Base-by-base conservation (phyloP, 306 rosid genomes). In the Ormosia emarginata region DNA sequence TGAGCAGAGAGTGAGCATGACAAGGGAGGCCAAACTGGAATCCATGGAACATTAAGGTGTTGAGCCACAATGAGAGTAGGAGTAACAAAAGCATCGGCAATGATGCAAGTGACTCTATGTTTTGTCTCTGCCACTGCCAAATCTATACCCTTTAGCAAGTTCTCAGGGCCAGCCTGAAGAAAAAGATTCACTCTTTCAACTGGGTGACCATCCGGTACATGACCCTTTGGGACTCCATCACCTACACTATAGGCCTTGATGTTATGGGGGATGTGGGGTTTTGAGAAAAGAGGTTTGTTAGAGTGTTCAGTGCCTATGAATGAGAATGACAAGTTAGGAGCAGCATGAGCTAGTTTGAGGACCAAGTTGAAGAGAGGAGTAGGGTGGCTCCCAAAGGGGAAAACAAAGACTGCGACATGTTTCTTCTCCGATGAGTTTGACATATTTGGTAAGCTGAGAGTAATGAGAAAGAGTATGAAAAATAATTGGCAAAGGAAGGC, bases 41-140 rank as follows among this genome's bases (percentile, higher is more conserved):
- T 17, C 92, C 93, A 91, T 1, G 92, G 92, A 36, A 89, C 89
- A 8, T 62, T 11, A 0, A 86, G 62, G 8, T 52, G 6, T 4
- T 86, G 85, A 32, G 90, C 87, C 6, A 86, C 13, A 5, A 10
- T 0, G 1, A 73, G 18, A 13, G 84, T 64, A 61, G 79, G 50
- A 7, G 77, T 36, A 36, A 85, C 74, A 68, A 81, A 81, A 12
- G 83, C 58, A 67, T 85, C 74, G 0, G 83, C 47, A 50, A 77
- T 30, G 72, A 89, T 57, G 81, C 87, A 86, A 30, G 75, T 71
- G 63, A 85, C 65, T 37, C 9, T 80, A 8, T 18, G 29, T 7
- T 78, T 50, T 6, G 86, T 41, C 41, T 78, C 85, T 4, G 34
- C 66, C 59, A 41, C 83, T 0, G 79, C 92, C 7, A 74, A 3